Evolutionary conservation across 345 rosid genomes (phyloP).

Genomic region (Aquilaria sinensis): DNA sequence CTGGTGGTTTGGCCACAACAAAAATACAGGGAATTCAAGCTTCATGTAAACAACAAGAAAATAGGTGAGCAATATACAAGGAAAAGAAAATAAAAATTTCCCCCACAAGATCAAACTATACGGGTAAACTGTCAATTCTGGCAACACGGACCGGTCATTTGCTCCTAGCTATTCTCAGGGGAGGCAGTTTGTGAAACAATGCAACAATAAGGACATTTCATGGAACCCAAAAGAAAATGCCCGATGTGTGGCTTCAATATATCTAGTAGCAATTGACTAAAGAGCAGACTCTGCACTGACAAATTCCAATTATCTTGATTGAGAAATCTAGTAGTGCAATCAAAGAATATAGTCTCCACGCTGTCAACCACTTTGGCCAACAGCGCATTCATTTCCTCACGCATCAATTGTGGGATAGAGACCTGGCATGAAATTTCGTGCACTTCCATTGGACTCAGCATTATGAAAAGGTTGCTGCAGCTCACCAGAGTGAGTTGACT

Average conservation of each 20-base stretch:
- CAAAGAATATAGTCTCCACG: constrained; percentile 12
- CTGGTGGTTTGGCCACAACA: not conserved
- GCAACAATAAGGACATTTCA: constrained; percentile 11
- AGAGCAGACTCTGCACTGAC: constrained; percentile 9
- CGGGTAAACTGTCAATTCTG: constrained; percentile 10
- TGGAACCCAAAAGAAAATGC: constrained; percentile 9
- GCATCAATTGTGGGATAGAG: constrained; percentile 38
- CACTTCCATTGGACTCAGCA: constrained; percentile 61
- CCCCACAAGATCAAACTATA: no score
- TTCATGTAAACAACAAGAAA: not conserved
- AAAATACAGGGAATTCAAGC: not conserved
- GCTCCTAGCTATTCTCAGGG: constrained; percentile 21
- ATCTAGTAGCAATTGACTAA: not conserved
- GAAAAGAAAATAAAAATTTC: no score
- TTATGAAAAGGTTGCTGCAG: constrained; percentile 48
- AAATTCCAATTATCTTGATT: constrained; percentile 4
- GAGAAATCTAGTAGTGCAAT: constrained; percentile 10
- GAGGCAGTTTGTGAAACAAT: constrained; percentile 26
- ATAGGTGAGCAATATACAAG: not conserved
- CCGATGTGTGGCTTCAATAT: constrained; percentile 1
- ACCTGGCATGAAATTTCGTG: constrained; percentile 37
- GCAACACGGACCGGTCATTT: constrained; percentile 13
- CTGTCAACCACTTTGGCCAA: not conserved
- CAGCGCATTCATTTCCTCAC: constrained; percentile 14
- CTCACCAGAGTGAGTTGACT: constrained; percentile 61